Conservation (phyloP, 495 filamentous ascomycete genomes). For the Cairneyella variabilis region DNA sequence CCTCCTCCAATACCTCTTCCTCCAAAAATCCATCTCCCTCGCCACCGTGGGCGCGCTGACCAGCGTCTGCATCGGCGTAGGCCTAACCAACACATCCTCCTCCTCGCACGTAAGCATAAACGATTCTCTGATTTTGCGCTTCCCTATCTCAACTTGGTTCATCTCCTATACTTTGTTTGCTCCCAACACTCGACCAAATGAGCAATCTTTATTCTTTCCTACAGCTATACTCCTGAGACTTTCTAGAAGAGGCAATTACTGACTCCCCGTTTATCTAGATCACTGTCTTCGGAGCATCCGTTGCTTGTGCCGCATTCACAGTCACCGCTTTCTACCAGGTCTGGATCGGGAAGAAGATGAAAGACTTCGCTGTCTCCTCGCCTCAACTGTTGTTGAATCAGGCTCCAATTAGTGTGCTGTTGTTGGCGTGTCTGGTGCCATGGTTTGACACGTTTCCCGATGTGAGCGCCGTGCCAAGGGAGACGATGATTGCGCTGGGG, state of each 20-base stretch:
- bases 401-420: slow-evolving; percentile 33
- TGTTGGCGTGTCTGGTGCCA: slow-evolving; percentile 31
- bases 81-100: slow-evolving; percentile 27
- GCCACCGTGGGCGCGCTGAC: slow-evolving; percentile 29
- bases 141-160: too few species aligned
- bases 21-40: slow-evolving; percentile 31
- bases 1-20: slow-evolving; percentile 33
- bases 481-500: slow-evolving; percentile 28
- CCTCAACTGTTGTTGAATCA: slow-evolving; percentile 36
- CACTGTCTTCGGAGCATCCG: slow-evolving; percentile 29
- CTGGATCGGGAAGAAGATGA: slow-evolving; percentile 39
- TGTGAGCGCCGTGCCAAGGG: slow-evolving; percentile 25
- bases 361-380: slow-evolving; percentile 31
- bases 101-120: too few species aligned
- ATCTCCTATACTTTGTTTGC: too few species aligned
- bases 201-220: too few species aligned
- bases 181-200: too few species aligned
- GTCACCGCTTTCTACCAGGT: slow-evolving; percentile 37
- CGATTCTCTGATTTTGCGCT: too few species aligned
- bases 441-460: slow-evolving; percentile 34
- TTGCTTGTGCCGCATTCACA: slow-evolving; percentile 32
- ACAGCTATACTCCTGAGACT: too few species aligned
- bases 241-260: too few species aligned
- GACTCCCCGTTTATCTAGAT: too few species aligned
- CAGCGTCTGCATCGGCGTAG: slow-evolving; percentile 25